phyloP scores from a whole-genome alignment of 2,329 filamentous ascomycete genomes.

The Alternaria burnsii region DNA sequence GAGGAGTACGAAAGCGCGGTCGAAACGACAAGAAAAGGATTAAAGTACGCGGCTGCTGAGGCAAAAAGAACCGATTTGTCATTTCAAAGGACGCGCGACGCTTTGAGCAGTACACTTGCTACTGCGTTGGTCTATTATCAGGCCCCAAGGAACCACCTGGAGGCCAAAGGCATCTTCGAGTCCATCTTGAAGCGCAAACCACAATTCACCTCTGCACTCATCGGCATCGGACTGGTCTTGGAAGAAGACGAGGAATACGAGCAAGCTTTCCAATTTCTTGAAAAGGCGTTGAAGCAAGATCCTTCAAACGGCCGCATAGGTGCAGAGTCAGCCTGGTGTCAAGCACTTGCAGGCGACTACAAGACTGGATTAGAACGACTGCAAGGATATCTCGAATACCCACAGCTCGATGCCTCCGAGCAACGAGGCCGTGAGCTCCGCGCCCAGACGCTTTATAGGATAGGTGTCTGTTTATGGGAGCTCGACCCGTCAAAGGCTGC shows the following conservation, averaged over 20 bases:
- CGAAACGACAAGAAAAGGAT: constrained; percentile 79
- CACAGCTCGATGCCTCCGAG: constrained; percentile 68
- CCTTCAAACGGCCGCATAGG: constrained; percentile 77
- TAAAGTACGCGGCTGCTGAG: constrained; percentile 68
- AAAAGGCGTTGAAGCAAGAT: constrained; percentile 77
- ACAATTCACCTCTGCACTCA: constrained; percentile 79
- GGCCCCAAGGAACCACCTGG: constrained; percentile 85
- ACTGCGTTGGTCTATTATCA: constrained; percentile 93
- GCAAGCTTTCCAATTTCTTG: constrained; percentile 81
- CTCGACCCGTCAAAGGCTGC: constrained; percentile 76
- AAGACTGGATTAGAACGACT: constrained; percentile 72
- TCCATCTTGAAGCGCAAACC: constrained; percentile 78
- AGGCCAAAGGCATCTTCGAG: constrained; percentile 88
- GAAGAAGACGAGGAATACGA: constrained; percentile 92
- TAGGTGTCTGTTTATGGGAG: constrained; percentile 89
- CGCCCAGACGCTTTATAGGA: constrained; percentile 84
- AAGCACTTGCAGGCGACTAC: constrained; percentile 81
- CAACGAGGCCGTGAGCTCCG: constrained; percentile 73
- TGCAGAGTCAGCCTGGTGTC: constrained; percentile 92
- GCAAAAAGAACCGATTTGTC: constrained; percentile 71
- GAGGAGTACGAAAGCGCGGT: constrained; percentile 86
- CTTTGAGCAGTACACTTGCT: constrained; percentile 78
- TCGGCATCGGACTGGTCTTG: constrained; percentile 89
- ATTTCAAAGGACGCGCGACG: constrained; percentile 69
- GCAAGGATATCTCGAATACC: constrained; percentile 68